Evolutionary conservation across 805 yeast species (phyloP), one percentile per base, ranked within the genome.

Genomic region (Sugiyamaella marilandica): DNA sequence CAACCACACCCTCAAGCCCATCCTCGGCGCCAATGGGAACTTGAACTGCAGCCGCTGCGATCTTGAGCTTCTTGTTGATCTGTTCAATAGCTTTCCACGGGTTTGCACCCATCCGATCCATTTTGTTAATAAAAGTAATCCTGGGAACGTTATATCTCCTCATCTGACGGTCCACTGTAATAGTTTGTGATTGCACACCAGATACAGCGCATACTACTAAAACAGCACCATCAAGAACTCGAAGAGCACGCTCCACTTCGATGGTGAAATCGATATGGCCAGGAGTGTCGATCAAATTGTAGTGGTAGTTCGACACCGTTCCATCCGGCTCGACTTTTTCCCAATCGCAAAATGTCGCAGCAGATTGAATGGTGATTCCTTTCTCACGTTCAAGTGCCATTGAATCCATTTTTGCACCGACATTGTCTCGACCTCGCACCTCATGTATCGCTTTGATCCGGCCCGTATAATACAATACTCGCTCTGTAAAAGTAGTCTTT

Each of bases 81-180:
- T 92, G 98, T 53, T 87, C 95, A 63, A 94, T 86, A 53, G 95
- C 97, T 58, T 79, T 81, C 85, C 95, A 94, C 19, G 99, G 99
- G 71, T 94, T 84, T 52, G 99, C 87, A 60, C 99, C 99, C 97
- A 94, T 88, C 69, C 99, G 83, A 72, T 94, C 99, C 97, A 94
- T 91, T 76, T 94, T 94, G 74, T 94, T 94, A 71, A 94, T 87
- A 66, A 94, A 94, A 9, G 99, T 92, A 50, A 94, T 79, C 66
- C 99, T 81, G 51, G 99, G 99, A 65, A 94, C 96, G 67, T 94
- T 90, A 73, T 94, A 94, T 69, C 99, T 84, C 64, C 96, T 83
- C 99, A 94, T 94, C 75, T 94, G 99, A 68, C 99, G 85, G 70
- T 94, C 99, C 45, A 94, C 99, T 39, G 99, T 94, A 55, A 94